Evolutionary conservation across 352 stramenopile species (phyloP), one percentile per base, ranked within the genome.

Genomic region (Phytophthora podocarpi): DNA sequence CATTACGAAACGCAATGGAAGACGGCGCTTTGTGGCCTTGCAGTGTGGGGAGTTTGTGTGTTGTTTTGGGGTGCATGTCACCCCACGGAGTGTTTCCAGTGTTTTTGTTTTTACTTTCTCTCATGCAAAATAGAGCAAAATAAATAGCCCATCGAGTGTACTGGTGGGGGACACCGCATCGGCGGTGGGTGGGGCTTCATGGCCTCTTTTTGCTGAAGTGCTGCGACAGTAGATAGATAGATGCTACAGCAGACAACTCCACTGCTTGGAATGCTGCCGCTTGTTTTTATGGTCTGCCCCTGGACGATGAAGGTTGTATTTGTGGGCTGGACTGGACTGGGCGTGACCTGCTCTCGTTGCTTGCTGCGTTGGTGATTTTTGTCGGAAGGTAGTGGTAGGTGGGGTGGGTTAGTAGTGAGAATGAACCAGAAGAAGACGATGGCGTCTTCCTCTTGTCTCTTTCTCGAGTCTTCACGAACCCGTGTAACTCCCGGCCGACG

Each of bases 401-500:
- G 30, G 16, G 40, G 24, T 24, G 23, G 39, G 31, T n/a, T n/a
- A n/a, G n/a, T n/a, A n/a, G n/a, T n/a, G n/a, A n/a, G 31, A 20
- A 52, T 20, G 30, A 60, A 26, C 37, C 16, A 10, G 15, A 52
- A 21, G 30, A 51, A 32, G 39, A 54, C 23, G 15, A 58, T 18
- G 35, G 15, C 47, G 32, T 31, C 56, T 50, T 51, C 34, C 34
- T 43, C 18, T 15, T 21, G 12, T 27, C 11, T 45, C 43, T 46
- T n/a, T 39, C 9, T 41, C 23, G 32, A 28, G 15, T 16, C 27
- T 45, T 82, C 70, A 82, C 47, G 69, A 76, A 28, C 74, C 74
- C n/a, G 78, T 79, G 57, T 85, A 87, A 63, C 78, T 87, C 16
- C 75, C 74, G 0, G 72, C 68, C 23, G 82, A 86, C 16, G 82